Evolutionary conservation across 345 rosid genomes (phyloP), one percentile per base, ranked within the genome.

Genomic region (Melaleuca quinquenervia): DNA sequence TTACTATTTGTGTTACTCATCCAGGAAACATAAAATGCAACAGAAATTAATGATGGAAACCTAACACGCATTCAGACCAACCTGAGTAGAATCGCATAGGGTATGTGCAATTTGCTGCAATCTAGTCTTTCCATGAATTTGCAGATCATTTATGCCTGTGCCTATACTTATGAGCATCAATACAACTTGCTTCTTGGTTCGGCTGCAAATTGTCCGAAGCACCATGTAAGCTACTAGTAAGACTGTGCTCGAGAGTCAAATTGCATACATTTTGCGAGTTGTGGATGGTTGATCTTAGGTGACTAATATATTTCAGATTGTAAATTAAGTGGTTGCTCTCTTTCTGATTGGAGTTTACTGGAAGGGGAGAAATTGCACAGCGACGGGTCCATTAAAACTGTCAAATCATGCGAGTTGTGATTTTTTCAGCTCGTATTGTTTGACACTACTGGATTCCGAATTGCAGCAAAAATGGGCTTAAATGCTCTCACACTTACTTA

Each of bases 131-230:
- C n/a, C 84, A 13, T 86, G 24, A n/a, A 85, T 86, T 88, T 87
- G 41, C 89, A 97, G 99, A 96, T 96, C 94, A 92, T 95, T 58
- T 96, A 94, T 89, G 98, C 98, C 85, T 96, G 98, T 80, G 99
- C 98, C 64, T 95, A 94, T 84, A 94, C 98, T 44, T 95, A 95
- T 29, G 98, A 93, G 91, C 98, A 95, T 88, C 98, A 95, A 86
- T 92, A 90, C 91, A 93, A 95, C 90, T 91, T 97, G 87, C 98
- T 97, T 86, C 98, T 96, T 87, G 98, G 98, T 86, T 90, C 95
- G 85, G 99, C 96, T 64, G 99, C 98, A 96, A 97, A 90, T 96
- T 96, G 98, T 94, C 96, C 76, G 96, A 96, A 92, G 98, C 95
- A 89, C 99, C 99, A 85, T 93, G 94, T 87, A 93, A 93, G 86